A percentile compares a stretch with the other conserved stretches of the same genome.
phyloP scores from a whole-genome alignment of 2,329 filamentous ascomycete genomes.

The Seiridium cupressi region DNA sequence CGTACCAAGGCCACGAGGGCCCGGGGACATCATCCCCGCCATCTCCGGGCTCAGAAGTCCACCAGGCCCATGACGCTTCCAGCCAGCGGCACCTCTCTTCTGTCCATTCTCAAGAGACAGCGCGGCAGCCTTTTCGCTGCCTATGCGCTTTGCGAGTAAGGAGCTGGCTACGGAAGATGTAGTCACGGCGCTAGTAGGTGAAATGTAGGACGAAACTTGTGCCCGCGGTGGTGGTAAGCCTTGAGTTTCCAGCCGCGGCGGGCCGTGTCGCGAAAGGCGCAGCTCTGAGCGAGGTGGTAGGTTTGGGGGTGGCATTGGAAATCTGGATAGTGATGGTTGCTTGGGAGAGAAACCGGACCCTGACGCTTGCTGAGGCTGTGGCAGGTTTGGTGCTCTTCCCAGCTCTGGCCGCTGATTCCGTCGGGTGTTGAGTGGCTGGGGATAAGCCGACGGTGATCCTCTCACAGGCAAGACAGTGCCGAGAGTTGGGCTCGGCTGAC shows the following conservation, averaged over 20 bases:
- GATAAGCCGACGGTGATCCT: slow-evolving; percentile 22
- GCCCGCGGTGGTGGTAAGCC: slow-evolving; percentile 8
- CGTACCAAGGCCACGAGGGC: slow-evolving; percentile 8
- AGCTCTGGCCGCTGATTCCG: slow-evolving; percentile 5
- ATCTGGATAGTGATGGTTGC: slow-evolving; percentile 16
- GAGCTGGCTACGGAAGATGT: slow-evolving; percentile 34
- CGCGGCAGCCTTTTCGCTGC: slow-evolving; percentile 45
- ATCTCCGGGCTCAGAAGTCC: slow-evolving; percentile 19
- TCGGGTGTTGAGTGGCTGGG: slow-evolving; percentile 20
- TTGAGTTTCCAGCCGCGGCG: slow-evolving; percentile 10
- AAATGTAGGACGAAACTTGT: slow-evolving; percentile 19
- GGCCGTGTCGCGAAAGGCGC: slow-evolving; percentile 6
- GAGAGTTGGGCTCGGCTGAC: slow-evolving; percentile 42
- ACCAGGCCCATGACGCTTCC: slow-evolving; percentile 19
- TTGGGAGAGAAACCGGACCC: slow-evolving; percentile 25
- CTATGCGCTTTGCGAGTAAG: slow-evolving; percentile 52
- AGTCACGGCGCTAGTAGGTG: slow-evolving; percentile 23
- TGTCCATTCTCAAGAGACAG: slow-evolving; percentile 35
- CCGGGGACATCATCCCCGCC: slow-evolving; percentile 16
- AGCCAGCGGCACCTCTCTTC: slow-evolving; percentile 18
- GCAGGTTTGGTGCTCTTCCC: background rate
- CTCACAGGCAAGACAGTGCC: slow-evolving; percentile 27
- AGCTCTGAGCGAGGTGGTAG: slow-evolving; percentile 8
- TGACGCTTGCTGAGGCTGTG: slow-evolving; percentile 10
- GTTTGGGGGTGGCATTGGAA: slow-evolving; percentile 17